Conservation (phyloP, 495 filamentous ascomycete species). For the Penicillium lagena region DNA sequence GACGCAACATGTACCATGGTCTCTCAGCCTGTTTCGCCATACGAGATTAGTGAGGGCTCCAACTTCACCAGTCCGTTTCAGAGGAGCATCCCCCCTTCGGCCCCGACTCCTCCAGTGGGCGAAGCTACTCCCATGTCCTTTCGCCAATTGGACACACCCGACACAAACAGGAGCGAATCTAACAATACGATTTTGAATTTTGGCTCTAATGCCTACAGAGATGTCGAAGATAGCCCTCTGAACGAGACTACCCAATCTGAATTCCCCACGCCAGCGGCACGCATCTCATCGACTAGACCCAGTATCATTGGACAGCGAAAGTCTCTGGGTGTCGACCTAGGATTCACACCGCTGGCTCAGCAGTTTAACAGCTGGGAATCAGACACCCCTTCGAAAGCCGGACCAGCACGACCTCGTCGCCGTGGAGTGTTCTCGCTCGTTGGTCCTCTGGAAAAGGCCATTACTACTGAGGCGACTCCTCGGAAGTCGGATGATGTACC, state of each 20-base stretch:
- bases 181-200: slow-evolving; percentile 4
- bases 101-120: slow-evolving; percentile 9
- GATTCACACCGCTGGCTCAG: slow-evolving; percentile 56
- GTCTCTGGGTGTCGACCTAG: slow-evolving; percentile 27
- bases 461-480: slow-evolving; percentile 5
- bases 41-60: slow-evolving; percentile 13
- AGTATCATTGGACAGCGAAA: slow-evolving; percentile 10
- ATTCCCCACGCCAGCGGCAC: slow-evolving; percentile 13
- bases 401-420: slow-evolving; percentile 24
- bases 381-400: slow-evolving; percentile 39
- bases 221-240: slow-evolving; percentile 7
- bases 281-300: slow-evolving; percentile 18
- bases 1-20: slow-evolving; percentile 1
- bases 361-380: slow-evolving; percentile 57
- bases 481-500: slow-evolving; percentile 23
- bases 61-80: slow-evolving; percentile 1
- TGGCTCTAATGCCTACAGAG: slow-evolving; percentile 3
- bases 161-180: slow-evolving; percentile 11
- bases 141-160: slow-evolving; percentile 23
- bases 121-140: slow-evolving; percentile 10
- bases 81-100: slow-evolving; percentile 8
- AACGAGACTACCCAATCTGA: slow-evolving; percentile 8
- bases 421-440: slow-evolving; percentile 42
- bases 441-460: slow-evolving; percentile 16
- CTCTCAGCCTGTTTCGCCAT: slow-evolving; percentile 5